phyloP scores from a whole-genome alignment of 768 basidiomycete genomes.

The Rubroboletus pulcherrimus region DNA sequence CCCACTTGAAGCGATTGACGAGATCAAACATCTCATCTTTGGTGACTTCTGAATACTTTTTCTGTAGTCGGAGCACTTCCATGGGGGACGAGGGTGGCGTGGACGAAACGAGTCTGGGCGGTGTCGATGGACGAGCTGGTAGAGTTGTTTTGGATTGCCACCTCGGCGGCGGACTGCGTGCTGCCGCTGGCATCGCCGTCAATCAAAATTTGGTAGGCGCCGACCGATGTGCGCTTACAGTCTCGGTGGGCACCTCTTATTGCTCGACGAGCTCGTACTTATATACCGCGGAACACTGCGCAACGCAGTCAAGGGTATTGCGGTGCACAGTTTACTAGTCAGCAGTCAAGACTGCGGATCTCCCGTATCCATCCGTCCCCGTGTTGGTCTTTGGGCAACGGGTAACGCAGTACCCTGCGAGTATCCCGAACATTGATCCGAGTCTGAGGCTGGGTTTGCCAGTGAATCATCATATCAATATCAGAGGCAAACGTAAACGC shows the following conservation, averaged over 20 bases:
- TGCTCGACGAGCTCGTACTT: not conserved
- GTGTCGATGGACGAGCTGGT: slow-evolving; percentile 5
- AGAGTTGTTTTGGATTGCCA: slow-evolving; percentile 12
- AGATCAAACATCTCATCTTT: slow-evolving; percentile 94
- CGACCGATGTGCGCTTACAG: not conserved
- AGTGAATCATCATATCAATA: not conserved
- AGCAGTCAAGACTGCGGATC: not conserved
- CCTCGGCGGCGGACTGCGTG: slow-evolving; percentile 12
- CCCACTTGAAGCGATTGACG: slow-evolving; percentile 94
- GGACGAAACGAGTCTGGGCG: slow-evolving; percentile 6
- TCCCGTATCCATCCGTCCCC: not conserved
- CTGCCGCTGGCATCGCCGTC: not conserved
- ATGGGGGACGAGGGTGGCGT: slow-evolving; percentile 38
- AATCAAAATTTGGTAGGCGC: not conserved
- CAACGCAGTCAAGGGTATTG: not conserved
- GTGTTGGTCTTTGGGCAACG: not conserved
- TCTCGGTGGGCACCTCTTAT: not conserved
- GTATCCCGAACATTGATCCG: not conserved
- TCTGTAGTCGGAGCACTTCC: slow-evolving; percentile 84
- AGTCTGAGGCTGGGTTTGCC: not conserved
- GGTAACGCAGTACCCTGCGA: not conserved
- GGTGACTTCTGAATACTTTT: slow-evolving; percentile 88
- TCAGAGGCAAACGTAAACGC: not conserved
- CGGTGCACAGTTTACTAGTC: not conserved
- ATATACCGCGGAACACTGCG: not conserved